These are phyloP conservation scores for Alternaria sp. DNA, from an alignment of 2,329 filamentous ascomycete genomes.

Conservation along the genomic window DNA sequence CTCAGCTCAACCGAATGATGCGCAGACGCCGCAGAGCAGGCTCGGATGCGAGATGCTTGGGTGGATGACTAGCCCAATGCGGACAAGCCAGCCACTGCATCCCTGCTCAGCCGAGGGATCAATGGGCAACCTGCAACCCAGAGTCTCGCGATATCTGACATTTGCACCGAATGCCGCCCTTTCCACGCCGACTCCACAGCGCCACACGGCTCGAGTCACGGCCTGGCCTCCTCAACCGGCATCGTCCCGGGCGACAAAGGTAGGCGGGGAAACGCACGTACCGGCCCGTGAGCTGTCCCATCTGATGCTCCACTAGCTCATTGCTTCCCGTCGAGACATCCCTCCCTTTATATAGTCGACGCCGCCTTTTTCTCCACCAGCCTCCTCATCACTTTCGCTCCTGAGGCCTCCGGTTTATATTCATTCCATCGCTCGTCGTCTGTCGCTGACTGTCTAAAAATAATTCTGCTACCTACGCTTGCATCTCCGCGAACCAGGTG, in stretches of 20 bases:
- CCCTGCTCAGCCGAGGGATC: constrained; percentile 13
- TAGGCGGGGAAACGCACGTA: constrained; percentile 14
- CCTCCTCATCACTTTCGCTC: constrained; percentile 43
- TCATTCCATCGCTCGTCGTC: constrained; percentile 21
- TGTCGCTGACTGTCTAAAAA: constrained; percentile 35
- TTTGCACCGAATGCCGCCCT: constrained; percentile 9
- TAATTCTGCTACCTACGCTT: constrained; percentile 18
- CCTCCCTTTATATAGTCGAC: constrained; percentile 42
- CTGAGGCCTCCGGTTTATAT: constrained; percentile 19
- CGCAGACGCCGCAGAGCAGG: neutral
- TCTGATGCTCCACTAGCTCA: constrained; percentile 29
- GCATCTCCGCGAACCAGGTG: constrained; percentile 6
- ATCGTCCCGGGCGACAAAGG: constrained; percentile 7
- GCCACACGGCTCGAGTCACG: constrained; percentile 11
- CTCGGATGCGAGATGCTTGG: constrained; percentile 15
- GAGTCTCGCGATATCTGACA: neutral
- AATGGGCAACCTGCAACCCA: constrained; percentile 2
- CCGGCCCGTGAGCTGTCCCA: constrained; percentile 24
- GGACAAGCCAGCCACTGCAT: neutral
- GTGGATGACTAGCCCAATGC: constrained; percentile 7
- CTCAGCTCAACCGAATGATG: constrained; percentile 12
- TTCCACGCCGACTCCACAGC: constrained; percentile 20
- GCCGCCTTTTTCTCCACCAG: constrained; percentile 25
- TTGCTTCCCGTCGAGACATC: constrained; percentile 29
- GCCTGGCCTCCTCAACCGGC: constrained; percentile 12